Evolutionary conservation across 139 green algal genomes (phyloP), one percentile per base, ranked within the genome.

Genomic region (Trebouxia sp.): DNA sequence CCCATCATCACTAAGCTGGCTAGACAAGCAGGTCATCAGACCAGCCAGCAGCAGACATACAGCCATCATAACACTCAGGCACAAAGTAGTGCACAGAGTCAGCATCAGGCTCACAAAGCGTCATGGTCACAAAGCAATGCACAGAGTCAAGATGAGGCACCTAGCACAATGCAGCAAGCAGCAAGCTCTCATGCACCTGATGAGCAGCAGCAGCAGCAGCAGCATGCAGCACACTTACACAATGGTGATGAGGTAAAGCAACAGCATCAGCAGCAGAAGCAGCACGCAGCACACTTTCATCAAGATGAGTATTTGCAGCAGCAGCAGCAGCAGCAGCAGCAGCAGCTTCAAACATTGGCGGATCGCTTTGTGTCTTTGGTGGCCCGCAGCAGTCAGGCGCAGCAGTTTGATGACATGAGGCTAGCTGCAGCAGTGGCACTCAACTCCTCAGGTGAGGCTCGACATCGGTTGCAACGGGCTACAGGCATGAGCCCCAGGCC

Each of bases 331-430:
- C 69, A 28, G 39, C 41, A 32, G 37, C 8, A 45, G 15, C 6
- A 22, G 65, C 15, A n/a, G 2, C 26, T n/a, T 22, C 26, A 77
- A 17, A 12, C 8, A 0, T 28, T 75, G 53, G 70, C 79, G 14
- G 41, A 77, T 20, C 28, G 65, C n/a, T 76, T 87, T 35, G 38
- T 90, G 65, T 55, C n/a, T 14, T 58, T 85, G 6, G 12, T 87
- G 20, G 50, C 51, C 2, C 55, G 45, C 17, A 81, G 43, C 62
- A 80, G 75, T 14, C 15, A 80, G 56, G 79, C 85, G 0, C 50
- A 41, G 47, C 85, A 94, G 83, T 82, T 90, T 32, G 83, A 88
- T 14, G 82, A 89, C 20, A 51, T 92, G 41, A 89, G 92, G 5
- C 28, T 78, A 41, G 92, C 89, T n/a, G 89, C 85, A 12, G 89